Conservation (phyloP, 768 basidiomycete species). For the Porpolomopsis calyptriformis region DNA sequence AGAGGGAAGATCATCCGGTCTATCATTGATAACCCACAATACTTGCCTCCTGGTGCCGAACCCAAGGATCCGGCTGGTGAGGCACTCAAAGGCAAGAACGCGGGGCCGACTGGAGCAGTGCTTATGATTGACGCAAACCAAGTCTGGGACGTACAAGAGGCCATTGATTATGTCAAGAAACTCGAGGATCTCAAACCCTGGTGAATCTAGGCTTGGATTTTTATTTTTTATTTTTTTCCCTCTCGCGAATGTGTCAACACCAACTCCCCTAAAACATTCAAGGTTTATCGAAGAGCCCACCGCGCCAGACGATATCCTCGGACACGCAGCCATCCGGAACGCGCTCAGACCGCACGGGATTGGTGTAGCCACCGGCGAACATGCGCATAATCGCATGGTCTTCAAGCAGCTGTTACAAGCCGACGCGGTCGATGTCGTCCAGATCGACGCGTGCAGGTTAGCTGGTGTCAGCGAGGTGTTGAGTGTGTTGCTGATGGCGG, state of each 20-base stretch:
- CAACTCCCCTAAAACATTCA: background rate
- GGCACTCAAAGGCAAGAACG: slow-evolving; percentile 78
- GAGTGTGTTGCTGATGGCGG: slow-evolving; percentile 79
- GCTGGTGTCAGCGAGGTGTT: slow-evolving; percentile 94
- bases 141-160: slow-evolving; percentile 89
- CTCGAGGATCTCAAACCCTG: slow-evolving; percentile 79
- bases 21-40: slow-evolving; percentile 87
- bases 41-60: slow-evolving; percentile 50
- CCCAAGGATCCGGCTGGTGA: slow-evolving; percentile 51
- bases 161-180: slow-evolving; percentile 81
- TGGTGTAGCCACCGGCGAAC: slow-evolving; percentile 90
- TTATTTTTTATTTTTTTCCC: slow-evolving; percentile 1
- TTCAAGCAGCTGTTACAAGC: slow-evolving; percentile 91
- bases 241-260: too few species aligned
- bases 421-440: slow-evolving; percentile 88
- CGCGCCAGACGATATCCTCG: slow-evolving; percentile 83
- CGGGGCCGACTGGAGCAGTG: slow-evolving; percentile 87
- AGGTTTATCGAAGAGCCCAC: slow-evolving; percentile 95
- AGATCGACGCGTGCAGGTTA: slow-evolving; percentile 90
- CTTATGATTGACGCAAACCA: slow-evolving; percentile 98
- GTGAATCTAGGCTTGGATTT: slow-evolving; percentile 27
- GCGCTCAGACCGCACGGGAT: slow-evolving; percentile 71
- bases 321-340: slow-evolving; percentile 71
- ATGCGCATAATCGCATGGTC: slow-evolving; percentile 89
- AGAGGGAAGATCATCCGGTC: slow-evolving; percentile 84